phyloP scores from a whole-genome alignment of 208 protist species.

The Naegleria lovaniensis region DNA sequence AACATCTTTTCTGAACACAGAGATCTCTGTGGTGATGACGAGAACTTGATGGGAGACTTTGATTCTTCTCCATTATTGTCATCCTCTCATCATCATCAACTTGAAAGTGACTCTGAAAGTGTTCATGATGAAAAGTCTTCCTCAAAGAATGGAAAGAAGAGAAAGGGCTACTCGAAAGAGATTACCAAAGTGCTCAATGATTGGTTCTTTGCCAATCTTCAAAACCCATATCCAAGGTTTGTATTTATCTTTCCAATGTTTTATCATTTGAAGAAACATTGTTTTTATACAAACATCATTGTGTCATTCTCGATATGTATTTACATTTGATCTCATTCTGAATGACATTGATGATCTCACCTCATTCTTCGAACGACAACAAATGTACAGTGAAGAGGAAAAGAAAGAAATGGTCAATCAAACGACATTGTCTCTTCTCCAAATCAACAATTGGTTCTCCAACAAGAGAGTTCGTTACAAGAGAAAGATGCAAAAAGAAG shows the following conservation, averaged over 20 bases:
- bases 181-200: background rate
- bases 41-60: background rate
- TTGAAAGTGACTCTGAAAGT: background rate
- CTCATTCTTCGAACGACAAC: background rate
- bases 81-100: background rate
- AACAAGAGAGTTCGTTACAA: conserved; percentile 1
- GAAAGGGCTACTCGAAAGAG: conserved; percentile 11
- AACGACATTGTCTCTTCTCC: background rate
- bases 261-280: no score
- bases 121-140: background rate
- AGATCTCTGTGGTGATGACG: background rate
- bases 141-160: background rate
- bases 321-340: no score
- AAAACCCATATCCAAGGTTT: background rate
- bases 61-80: background rate
- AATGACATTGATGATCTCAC: no score
- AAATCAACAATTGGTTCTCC: conserved; percentile 22
- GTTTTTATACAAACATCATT: no score
- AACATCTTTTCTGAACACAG: background rate
- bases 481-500: conserved; percentile 11
- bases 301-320: no score
- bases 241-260: background rate
- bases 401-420: background rate
- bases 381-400: background rate
- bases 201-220: background rate